These are phyloP conservation scores for Stephanodiscus minutulus DNA, from an alignment of 108 stramenopile species.

Conservation along the genomic window DNA sequence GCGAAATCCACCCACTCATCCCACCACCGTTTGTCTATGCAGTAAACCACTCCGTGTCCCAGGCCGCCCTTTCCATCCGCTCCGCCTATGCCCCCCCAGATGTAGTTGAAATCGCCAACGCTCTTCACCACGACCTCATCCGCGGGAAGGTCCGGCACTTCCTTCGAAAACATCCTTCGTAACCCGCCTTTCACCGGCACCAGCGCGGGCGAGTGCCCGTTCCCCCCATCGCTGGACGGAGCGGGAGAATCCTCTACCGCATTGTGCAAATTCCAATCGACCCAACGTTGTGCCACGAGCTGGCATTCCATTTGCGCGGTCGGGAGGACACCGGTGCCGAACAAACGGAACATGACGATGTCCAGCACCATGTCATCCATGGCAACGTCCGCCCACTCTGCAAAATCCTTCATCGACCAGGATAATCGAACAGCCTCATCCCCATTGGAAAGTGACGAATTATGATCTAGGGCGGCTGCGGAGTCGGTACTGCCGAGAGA, in stretches of 20 bases:
- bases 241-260: neutral
- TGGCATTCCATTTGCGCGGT: slow-evolving; percentile 59
- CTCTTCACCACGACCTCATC: slow-evolving; percentile 5
- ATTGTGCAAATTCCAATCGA: slow-evolving; percentile 64
- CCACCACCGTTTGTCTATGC: slow-evolving; percentile 85
- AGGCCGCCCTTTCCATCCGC: slow-evolving; percentile 76
- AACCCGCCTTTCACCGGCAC: slow-evolving; percentile 21
- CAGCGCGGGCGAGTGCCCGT: neutral
- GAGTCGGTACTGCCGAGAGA: neutral
- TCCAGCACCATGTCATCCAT: slow-evolving; percentile 68
- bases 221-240: slow-evolving; percentile 7
- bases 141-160: slow-evolving; percentile 10
- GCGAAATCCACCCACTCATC: slow-evolving; percentile 71
- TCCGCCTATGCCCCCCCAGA: slow-evolving; percentile 83
- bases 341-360: slow-evolving; percentile 62
- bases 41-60: slow-evolving; percentile 80
- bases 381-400: slow-evolving; percentile 51
- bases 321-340: slow-evolving; percentile 69
- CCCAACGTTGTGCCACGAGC: slow-evolving; percentile 66
- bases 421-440: slow-evolving; percentile 1
- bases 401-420: slow-evolving; percentile 58
- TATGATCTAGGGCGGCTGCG: neutral
- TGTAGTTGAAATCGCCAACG: slow-evolving; percentile 9
- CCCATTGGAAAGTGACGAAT: neutral
- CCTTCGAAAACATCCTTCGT: slow-evolving; percentile 23